These are phyloP conservation scores for Eucalyptus curtisii DNA, from an alignment of 345 rosid genomes.

Conservation along the genomic window DNA sequence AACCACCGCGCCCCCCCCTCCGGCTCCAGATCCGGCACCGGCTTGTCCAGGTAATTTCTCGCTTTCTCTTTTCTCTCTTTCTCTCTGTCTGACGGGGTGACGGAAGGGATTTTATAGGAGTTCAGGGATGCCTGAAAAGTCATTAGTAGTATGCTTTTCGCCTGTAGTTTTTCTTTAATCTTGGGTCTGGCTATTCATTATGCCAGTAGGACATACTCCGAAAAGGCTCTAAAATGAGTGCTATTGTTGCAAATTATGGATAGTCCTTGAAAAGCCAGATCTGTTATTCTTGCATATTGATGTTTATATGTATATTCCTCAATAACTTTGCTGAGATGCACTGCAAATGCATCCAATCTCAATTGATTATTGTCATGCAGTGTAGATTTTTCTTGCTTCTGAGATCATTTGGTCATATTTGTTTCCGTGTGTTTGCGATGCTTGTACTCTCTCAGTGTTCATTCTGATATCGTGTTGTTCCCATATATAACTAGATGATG, in stretches of 20 bases:
- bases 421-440: neutral
- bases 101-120: no score
- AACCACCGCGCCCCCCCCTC: no score
- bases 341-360: neutral
- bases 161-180: neutral
- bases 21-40: no score
- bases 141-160: neutral
- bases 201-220: neutral
- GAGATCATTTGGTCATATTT: neutral
- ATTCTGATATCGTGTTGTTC: neutral
- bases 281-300: neutral
- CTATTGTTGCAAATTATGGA: neutral
- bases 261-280: neutral
- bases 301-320: neutral
- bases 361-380: neutral
- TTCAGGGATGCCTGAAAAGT: no score
- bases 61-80: no score
- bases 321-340: neutral
- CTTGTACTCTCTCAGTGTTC: neutral
- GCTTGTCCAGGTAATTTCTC: no score
- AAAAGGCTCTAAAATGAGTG: neutral
- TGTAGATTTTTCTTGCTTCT: neutral
- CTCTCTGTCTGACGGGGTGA: no score
- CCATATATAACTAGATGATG: neutral
- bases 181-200: neutral